phyloP scores from a whole-genome alignment of 768 basidiomycete genomes.

The Auricularia sp. region DNA sequence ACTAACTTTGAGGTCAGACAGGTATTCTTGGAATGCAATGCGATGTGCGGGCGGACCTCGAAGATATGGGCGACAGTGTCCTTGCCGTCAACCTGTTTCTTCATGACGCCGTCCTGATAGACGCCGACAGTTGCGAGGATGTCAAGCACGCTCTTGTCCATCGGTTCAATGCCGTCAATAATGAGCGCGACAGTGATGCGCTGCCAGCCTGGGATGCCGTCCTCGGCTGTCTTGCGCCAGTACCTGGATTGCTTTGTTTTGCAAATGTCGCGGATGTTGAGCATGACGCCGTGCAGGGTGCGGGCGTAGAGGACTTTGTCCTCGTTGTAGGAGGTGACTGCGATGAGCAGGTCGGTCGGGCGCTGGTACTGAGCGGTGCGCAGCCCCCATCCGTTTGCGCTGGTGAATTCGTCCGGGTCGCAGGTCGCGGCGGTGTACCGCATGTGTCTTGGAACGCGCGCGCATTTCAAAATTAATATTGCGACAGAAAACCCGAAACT shows the following conservation, averaged over 20 bases:
- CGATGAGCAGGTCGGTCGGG: conserved; percentile 87
- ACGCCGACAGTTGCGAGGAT: conserved; percentile 82
- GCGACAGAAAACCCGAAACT: too few relatives aligned
- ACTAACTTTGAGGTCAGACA: conserved; percentile 35
- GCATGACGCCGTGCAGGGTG: conserved; percentile 91
- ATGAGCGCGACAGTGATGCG: conserved; percentile 84
- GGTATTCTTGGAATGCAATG: not conserved
- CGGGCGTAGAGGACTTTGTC: conserved; percentile 86
- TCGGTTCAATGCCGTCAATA: conserved; percentile 84
- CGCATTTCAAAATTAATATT: too few relatives aligned
- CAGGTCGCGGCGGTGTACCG: conserved; percentile 86
- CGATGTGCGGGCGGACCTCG: conserved; percentile 32
- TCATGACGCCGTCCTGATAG: conserved; percentile 93
- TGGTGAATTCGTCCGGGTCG: conserved; percentile 81
- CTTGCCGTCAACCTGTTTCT: conserved; percentile 70
- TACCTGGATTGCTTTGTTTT: conserved; percentile 91
- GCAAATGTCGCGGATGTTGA: conserved; percentile 95
- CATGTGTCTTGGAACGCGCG: conserved; percentile 56
- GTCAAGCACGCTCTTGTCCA: conserved; percentile 93
- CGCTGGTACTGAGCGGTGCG: conserved; percentile 79
- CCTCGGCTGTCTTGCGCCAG: conserved; percentile 75
- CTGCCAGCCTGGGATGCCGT: conserved; percentile 83
- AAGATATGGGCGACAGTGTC: conserved; percentile 91
- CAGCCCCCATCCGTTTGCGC: conserved; percentile 73
- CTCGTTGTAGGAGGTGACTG: conserved; percentile 89